Evolutionary conservation across 768 basidiomycete genomes (phyloP).

Genomic region (Solioccasus polychromus): DNA sequence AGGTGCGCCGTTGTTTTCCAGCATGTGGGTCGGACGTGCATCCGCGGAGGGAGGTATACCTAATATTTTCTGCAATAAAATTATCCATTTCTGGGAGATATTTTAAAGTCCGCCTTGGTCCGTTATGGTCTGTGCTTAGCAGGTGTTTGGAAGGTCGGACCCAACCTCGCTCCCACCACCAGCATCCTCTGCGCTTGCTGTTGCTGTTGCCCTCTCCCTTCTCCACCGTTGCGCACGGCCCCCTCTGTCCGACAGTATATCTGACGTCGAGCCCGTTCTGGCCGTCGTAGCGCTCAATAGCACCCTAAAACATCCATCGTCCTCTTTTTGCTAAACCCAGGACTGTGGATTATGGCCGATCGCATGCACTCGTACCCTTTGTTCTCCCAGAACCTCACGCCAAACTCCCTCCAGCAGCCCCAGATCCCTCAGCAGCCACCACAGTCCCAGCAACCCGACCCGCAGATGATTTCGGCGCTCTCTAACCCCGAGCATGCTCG

Average conservation of each 20-base stretch:
- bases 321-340: conserved; percentile 23
- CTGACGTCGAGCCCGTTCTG: conserved; percentile 20
- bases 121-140: conserved; percentile 38
- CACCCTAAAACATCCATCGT: conserved; percentile 31
- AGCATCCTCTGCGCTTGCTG: conserved; percentile 38
- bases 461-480: conserved; percentile 38
- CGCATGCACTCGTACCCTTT: conserved; percentile 54
- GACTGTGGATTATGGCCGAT: conserved; percentile 57
- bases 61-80: conserved; percentile 22
- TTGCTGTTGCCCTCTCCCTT: conserved; percentile 32
- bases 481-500: conserved; percentile 50
- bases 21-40: background rate
- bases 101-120: conserved; percentile 35
- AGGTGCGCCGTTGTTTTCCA: no score
- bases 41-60: conserved; percentile 10
- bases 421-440: conserved; percentile 44
- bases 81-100: conserved; percentile 12
- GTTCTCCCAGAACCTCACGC: conserved; percentile 48
- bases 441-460: conserved; percentile 42
- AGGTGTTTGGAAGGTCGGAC: conserved; percentile 41
- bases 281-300: conserved; percentile 25
- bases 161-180: conserved; percentile 60
- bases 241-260: conserved; percentile 23
- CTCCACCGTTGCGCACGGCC: conserved; percentile 48
- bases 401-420: conserved; percentile 40